Evolutionary conservation across 768 basidiomycete genomes (phyloP), one percentile per base, ranked within the genome.

Genomic region (Tricholoma saponaceum): DNA sequence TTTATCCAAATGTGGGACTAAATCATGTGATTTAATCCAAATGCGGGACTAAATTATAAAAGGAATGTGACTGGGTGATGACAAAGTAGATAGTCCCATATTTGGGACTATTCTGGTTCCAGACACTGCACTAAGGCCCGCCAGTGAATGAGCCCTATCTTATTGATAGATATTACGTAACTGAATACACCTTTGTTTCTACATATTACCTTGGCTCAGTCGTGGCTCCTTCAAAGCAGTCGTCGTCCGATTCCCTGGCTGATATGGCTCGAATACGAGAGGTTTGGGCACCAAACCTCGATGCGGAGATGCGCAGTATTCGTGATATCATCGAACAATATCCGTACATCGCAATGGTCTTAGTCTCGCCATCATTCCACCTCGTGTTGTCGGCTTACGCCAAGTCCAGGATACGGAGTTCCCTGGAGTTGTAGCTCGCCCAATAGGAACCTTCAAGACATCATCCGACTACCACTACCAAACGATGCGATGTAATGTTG

Each of bases 381-480:
- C 51, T 52, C 52, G 56, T 56, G 39, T 32, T 46, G 51, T 60
- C 58, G 60, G 62, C 71, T 72, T 60, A 70, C 62, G 46, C 60
- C 60, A 41, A 50, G 52, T 61, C 44, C 71, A 98, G 96, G 96
- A 99, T 72, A 98, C 97, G 54, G 97, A 99, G 70, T 98, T 98
- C 72, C 97, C 97, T 32, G 97, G 97, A 8, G 95, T 98, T 43
- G 97, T 99, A 55, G 97, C 96, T 3, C 84, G 97, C 18, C 97
- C 97, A 2, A 96, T 99, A 66, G 97, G 97, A 5, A 79, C 86
- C 32, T 98, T 98, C 80, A 94, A 93, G 72, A 95, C 95, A 0
- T 93, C 94, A 10, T 94, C 94, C 20, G 97, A 99, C 74, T 98
- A 98, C 69, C 96, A 98, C 74, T 99, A 98, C 73, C 97, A 99